Conservation (phyloP, 1,139 yeast species). For the Tardiomyces digboiensis region DNA sequence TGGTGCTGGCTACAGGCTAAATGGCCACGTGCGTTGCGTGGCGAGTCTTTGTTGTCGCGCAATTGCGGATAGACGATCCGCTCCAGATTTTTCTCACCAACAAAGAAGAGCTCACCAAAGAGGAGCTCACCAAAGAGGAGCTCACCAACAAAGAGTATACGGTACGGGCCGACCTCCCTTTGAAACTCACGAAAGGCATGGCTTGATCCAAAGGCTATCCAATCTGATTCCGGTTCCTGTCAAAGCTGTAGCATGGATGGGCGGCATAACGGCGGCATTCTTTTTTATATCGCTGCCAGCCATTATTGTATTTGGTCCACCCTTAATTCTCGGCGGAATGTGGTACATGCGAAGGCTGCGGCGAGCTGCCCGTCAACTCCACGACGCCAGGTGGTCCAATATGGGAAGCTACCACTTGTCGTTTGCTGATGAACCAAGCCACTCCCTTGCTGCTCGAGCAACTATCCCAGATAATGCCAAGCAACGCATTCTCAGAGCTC, state of each 20-base stretch:
- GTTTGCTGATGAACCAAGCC: not conserved
- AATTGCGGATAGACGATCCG: too few species aligned
- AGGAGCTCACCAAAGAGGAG: too few species aligned
- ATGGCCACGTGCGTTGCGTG: too few species aligned
- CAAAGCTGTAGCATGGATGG: not conserved
- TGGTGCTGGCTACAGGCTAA: too few species aligned
- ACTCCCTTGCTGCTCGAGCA: not conserved
- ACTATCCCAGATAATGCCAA: not conserved
- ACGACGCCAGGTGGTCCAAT: slow-evolving; percentile 1
- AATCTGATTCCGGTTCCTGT: slow-evolving; percentile 1
- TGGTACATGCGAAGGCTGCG: not conserved
- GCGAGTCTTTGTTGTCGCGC: too few species aligned
- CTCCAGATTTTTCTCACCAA: too few species aligned
- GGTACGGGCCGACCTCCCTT: not conserved
- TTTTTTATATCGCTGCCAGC: not conserved
- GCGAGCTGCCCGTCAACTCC: not conserved
- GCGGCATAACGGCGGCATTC: not conserved
- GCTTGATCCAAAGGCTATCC: not conserved
- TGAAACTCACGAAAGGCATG: not conserved
- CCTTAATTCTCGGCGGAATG: not conserved
- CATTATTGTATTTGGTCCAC: slow-evolving; percentile 1
- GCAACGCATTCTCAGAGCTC: not conserved
- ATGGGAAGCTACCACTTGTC: slow-evolving; percentile 1
- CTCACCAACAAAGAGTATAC: too few species aligned
- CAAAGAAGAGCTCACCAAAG: too few species aligned